These are phyloP conservation scores for Aphanomyces astaci DNA, from an alignment of 352 stramenopile species.

Conservation along the genomic window DNA sequence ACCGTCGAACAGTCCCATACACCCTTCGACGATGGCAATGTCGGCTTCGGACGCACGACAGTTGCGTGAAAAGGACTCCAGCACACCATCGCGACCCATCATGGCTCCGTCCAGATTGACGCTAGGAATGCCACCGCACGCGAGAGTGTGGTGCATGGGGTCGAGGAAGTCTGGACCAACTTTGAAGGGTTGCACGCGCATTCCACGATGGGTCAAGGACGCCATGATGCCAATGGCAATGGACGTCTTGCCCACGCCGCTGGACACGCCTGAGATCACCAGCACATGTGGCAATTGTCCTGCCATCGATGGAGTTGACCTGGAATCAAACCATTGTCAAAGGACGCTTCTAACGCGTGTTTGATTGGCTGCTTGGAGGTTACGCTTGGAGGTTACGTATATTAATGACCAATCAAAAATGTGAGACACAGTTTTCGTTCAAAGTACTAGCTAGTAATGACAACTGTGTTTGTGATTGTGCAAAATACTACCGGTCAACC, in stretches of 20 bases:
- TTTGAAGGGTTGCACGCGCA: slow-evolving; percentile 22
- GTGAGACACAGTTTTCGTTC: too few relatives aligned
- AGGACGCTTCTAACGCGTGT: not conserved
- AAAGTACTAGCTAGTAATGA: too few relatives aligned
- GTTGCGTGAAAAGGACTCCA: slow-evolving; percentile 5
- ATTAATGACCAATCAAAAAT: not conserved
- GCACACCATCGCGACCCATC: slow-evolving; percentile 10
- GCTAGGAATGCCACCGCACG: slow-evolving; percentile 4
- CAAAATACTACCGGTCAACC: too few relatives aligned
- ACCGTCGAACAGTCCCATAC: slow-evolving; percentile 20
- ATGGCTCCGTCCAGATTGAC: slow-evolving; percentile 22
- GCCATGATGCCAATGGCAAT: slow-evolving; percentile 21
- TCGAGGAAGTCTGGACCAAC: slow-evolving; percentile 21
- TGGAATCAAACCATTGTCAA: too few relatives aligned
- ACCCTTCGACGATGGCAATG: slow-evolving; percentile 19
- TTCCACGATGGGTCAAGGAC: not conserved
- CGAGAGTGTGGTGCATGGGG: slow-evolving; percentile 19
- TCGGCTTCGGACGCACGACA: not conserved
- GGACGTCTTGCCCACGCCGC: slow-evolving; percentile 21
- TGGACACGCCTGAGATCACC: slow-evolving; percentile 21
- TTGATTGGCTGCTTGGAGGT: not conserved
- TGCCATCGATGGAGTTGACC: too few relatives aligned
- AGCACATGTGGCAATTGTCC: not conserved
- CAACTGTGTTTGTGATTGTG: too few relatives aligned
- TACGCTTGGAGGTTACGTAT: not conserved